These are phyloP conservation scores for Ichthyophonus hoferi DNA, from an alignment of 208 protist genomes.

Conservation along the genomic window DNA sequence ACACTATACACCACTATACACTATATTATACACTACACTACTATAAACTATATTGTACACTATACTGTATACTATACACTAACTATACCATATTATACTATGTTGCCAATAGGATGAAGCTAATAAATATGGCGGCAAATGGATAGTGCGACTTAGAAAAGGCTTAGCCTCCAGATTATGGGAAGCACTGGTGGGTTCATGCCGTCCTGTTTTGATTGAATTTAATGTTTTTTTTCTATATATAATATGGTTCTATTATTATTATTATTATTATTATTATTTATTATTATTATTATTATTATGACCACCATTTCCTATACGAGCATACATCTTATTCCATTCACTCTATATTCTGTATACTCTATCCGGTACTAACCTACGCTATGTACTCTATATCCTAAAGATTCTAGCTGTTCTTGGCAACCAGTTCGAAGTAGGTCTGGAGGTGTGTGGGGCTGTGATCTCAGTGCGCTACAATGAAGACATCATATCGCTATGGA, in stretches of 20 bases:
- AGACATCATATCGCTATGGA: constrained; percentile 61
- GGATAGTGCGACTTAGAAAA: constrained; percentile 64
- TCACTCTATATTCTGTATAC: neutral
- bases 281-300: too few species aligned
- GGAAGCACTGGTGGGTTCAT: constrained; percentile 58
- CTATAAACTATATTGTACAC: too few species aligned
- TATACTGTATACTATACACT: too few species aligned
- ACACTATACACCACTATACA: too few species aligned
- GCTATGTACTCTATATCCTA: neutral
- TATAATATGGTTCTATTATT: neutral
- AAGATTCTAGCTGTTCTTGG: constrained; percentile 63
- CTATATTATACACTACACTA: too few species aligned
- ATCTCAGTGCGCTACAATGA: constrained; percentile 48
- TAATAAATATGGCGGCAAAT: constrained; percentile 69
- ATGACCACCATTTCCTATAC: too few species aligned
- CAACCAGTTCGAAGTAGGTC: constrained; percentile 58
- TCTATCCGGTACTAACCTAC: neutral
- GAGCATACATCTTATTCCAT: too few species aligned
- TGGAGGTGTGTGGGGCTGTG: constrained; percentile 55
- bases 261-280: neutral
- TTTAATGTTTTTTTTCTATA: neutral
- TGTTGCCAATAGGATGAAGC: constrained; percentile 46
- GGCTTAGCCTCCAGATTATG: constrained; percentile 59
- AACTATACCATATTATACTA: too few species aligned
- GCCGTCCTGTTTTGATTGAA: neutral